Evolutionary conservation across 495 filamentous ascomycete species (phyloP).

Genomic region (Penicillium cosmopolitanum): DNA sequence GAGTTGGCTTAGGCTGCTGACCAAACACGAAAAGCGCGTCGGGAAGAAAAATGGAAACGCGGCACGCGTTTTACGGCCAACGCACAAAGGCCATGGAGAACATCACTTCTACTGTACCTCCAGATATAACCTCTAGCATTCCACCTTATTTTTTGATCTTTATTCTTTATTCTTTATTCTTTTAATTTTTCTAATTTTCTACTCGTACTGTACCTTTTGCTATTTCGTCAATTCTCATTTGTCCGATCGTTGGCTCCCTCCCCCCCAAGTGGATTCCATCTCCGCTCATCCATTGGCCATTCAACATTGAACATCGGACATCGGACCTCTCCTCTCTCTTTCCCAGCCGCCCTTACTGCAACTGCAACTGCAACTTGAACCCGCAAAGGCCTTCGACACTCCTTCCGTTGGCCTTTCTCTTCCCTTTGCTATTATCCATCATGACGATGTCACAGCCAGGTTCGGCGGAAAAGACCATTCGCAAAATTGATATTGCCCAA

Average conservation of each 20-base stretch:
- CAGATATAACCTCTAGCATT: not conserved
- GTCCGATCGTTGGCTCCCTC: conserved; percentile 13
- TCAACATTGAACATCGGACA: conserved; percentile 25
- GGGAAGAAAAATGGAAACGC: not conserved
- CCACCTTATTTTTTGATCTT: not conserved
- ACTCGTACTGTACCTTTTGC: not conserved
- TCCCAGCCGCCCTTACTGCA: conserved; percentile 37
- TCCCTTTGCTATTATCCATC: conserved; percentile 21
- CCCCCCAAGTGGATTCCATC: conserved; percentile 21
- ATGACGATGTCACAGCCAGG: conserved; percentile 41
- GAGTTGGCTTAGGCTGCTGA: too few species aligned
- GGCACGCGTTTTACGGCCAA: not conserved
- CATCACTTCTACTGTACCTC: not conserved
- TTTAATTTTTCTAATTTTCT: too few species aligned
- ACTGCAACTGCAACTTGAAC: not conserved
- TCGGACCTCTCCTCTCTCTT: conserved; percentile 12
- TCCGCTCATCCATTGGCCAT: conserved; percentile 16
- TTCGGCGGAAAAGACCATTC: conserved; percentile 47
- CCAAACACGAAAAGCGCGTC: not conserved
- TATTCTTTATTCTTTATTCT: not conserved
- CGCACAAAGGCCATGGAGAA: not conserved
- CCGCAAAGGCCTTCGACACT: conserved; percentile 14
- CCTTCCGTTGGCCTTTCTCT: conserved; percentile 17
- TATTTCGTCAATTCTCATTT: not conserved
- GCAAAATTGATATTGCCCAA: conserved; percentile 72